Base-by-base conservation (phyloP, 2,329 filamentous ascomycete genomes). In the Arthroderma sp. region DNA sequence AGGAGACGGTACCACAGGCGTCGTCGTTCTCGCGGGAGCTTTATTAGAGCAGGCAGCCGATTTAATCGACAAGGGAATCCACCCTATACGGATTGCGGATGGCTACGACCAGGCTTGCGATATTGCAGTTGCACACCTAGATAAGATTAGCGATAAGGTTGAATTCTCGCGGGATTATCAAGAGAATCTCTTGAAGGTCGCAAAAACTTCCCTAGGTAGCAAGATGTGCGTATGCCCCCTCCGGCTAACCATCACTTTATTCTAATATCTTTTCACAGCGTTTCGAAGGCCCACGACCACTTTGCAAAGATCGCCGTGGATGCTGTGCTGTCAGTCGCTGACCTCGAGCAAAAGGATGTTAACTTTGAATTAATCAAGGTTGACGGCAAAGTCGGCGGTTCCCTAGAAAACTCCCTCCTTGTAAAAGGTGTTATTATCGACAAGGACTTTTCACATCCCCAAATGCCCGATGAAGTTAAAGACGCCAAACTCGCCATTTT, bases 341-440 rank as follows among this genome's bases (percentile, higher is more conserved):
- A 98, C 62, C 73, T 98, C 45, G 86, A 95, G 62, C 83, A 88
- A 53, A 94, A 87, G 69, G 91, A 98, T 60, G 93, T 98, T 49
- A 88, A 98, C 63, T 98, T 98, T 61, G 91, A 98, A 70, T 71
- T 98, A 55, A 98, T 98, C 73, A 98, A 98, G 75, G 89, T 98
- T 42, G 91, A 98, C 59, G 89, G 91, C 58, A 98, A 98, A 73
- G 87, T 96, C 32, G 91, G 91, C 56, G 91, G 93, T 48, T 70
- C 89, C 29, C 75, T 98, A 11, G 89, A 96, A 66, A 91, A 98
- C 66, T 85, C 88, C 4, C 70, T 96, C 29, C 79, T 98, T 37
- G 89, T 98, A 56, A 93, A 96, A 71, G 91, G 91, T 64, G 91
- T 98, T 53, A 94, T 98, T 64, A 78, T 98, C 65, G 91, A 98